Base-by-base conservation (phyloP, 495 filamentous ascomycete genomes). In the Aspergillus bridgeri region DNA sequence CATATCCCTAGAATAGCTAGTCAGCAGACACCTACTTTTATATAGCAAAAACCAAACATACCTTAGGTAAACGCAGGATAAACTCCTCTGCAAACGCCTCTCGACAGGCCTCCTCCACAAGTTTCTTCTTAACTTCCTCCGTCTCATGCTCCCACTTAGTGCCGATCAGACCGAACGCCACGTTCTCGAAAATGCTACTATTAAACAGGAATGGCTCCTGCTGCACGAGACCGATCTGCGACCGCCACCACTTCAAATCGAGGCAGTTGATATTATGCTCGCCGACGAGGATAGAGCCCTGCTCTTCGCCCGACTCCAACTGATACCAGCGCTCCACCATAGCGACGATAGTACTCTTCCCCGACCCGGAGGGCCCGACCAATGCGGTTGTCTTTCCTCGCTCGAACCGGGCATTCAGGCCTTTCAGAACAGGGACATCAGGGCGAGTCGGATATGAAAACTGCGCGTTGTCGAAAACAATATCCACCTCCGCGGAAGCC, bases 141-240 rank as follows among this genome's bases (percentile, higher is more conserved):
- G 77, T 58, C 6, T 75, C 71, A 57, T 79, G 53, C 60, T 85
- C 85, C 77, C 75, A 83, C 48, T 81, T 68, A 2, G 82, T 83
- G 8, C 84, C 86, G 20, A 83, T 71, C 7, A 89, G 72, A 1
- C 87, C 87, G 51, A 83, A 81, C 19, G 79, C 74, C 0, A 90
- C 82, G 59, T 90, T 91, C 24, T 81, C 71, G 60, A 79, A 85
- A 42, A 91, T 85, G 3, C 83, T 83, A 48, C 82, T 78, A 61
- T 86, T 87, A 68, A 91, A 91, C 1, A 91, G 75, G 55, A 87
- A 82, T 17, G 86, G 86, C 57, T 90, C 86, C 66, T 90, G 85
- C 58, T 86, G 83, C 1, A 89, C 86, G 8, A 89, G 75, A 2
- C 84, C 82, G 58, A 89, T 87, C 54, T 87, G 81, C 3, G 76